Base-by-base conservation (phyloP, 2,329 filamentous ascomycete species). In the Capronia coronata region DNA sequence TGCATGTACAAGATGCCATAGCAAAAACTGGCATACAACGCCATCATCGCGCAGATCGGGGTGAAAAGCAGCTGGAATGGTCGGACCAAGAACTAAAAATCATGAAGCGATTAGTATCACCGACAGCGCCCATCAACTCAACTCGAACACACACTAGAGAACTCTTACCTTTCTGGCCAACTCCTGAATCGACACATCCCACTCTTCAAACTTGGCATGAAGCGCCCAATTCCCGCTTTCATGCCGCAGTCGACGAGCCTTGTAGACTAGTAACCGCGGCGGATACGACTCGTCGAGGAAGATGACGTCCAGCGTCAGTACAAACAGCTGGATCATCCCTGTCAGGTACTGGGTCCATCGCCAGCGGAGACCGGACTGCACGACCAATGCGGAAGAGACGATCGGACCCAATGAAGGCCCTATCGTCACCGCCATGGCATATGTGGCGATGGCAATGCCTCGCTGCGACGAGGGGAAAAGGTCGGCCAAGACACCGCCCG, bases 401-500 rank as follows among this genome's bases (percentile, higher is more conserved):
- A 81, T 76, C 0, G 78, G 78, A 2, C 79, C 80, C 1, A 74
- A 37, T 2, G 68, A 61, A 1, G 58, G 58, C 2, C 71, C 67
- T 39, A 67, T 62, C 44, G 66, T 65, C 27, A 75, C 66, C 19
- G 68, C 65, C 35, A 72, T 63, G 0, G 68, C 64, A 62, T 86
- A 87, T 0, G 76, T 76, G 0, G 84, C 81, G 65, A 87, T 80
- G 1, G 84, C 83, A 11, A 78, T 77, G 8, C 81, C 83, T 51
- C 84, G 71, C 56, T 79, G 67, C 1, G 77, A 74, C 0, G 83
- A 73, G 0, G 74, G 67, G 67, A 74, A 87, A 16, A 87, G 68
- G 65, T 87, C 84, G 23, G 77, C 78, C 3, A 87, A 59, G 0
- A 86, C 83, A 21, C 83, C 83, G 1, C 82, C 82, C 0, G 81